phyloP scores from a whole-genome alignment of 2,329 filamentous ascomycete genomes.

The Thielaviopsis euricoi region DNA sequence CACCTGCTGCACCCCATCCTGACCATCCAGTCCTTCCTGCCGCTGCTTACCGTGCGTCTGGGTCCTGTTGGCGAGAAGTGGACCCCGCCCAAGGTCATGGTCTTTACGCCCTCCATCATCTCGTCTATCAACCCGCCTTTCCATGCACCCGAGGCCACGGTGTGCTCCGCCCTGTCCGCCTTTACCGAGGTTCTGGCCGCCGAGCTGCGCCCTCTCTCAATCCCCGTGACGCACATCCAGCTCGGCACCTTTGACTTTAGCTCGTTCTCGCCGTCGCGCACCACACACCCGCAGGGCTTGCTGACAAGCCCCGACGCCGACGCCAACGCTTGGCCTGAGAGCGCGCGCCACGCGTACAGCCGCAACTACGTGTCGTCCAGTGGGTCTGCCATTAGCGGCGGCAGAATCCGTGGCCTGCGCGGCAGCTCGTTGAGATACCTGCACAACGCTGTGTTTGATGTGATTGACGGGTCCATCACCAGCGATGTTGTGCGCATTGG shows the following conservation, averaged over 20 bases:
- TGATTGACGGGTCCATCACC: constrained; percentile 51
- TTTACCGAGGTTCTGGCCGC: constrained; percentile 67
- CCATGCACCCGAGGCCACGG: constrained; percentile 70
- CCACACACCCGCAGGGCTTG: constrained; percentile 19
- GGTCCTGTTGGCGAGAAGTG: constrained; percentile 33
- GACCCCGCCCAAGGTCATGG: constrained; percentile 48
- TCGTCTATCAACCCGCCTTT: constrained; percentile 65
- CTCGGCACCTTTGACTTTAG: constrained; percentile 82
- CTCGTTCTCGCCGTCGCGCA: constrained; percentile 36
- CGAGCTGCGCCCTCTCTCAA: constrained; percentile 59
- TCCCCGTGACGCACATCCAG: constrained; percentile 74
- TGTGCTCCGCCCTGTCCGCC: constrained; percentile 73
- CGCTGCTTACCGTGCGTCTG: constrained; percentile 50
- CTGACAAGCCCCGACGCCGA: constrained; percentile 26
- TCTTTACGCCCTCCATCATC: constrained; percentile 67
- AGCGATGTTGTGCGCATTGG: constrained; percentile 60
- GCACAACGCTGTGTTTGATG: constrained; percentile 80
- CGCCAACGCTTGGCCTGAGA: constrained; percentile 45
- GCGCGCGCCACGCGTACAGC: constrained; percentile 42
- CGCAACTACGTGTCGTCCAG: constrained; percentile 42
- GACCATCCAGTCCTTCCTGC: constrained; percentile 78
- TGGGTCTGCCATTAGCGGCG: constrained; percentile 37
- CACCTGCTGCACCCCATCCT: constrained; percentile 81
- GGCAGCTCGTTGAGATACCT: constrained; percentile 63
- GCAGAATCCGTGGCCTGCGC: constrained; percentile 40